phyloP scores from a whole-genome alignment of 192 early-diverging fungal species.

The Gamsiella multidivaricata region DNA sequence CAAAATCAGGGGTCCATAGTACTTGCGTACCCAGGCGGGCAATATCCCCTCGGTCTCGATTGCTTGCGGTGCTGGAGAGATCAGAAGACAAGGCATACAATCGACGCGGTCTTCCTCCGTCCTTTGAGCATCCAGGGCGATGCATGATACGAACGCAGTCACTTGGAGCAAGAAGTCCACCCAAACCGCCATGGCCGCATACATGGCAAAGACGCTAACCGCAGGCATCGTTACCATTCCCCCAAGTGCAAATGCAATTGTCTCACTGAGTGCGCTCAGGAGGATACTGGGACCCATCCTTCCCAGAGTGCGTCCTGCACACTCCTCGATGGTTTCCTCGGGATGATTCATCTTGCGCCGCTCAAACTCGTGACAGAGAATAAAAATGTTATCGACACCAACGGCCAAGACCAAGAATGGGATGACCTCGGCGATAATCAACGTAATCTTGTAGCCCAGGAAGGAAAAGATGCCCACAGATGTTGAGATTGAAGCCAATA shows the following conservation, averaged over 20 bases:
- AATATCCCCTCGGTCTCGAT: conserved; percentile 61
- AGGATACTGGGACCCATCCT: conserved; percentile 72
- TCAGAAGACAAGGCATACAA: conserved; percentile 63
- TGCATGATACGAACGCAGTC: conserved; percentile 69
- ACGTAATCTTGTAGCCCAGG: conserved; percentile 67
- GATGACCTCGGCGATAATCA: conserved; percentile 78
- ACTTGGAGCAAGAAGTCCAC: conserved; percentile 73
- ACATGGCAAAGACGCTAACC: conserved; percentile 74
- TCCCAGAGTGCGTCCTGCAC: conserved; percentile 66
- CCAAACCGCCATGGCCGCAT: conserved; percentile 72
- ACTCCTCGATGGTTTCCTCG: conserved; percentile 65
- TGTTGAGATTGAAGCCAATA: conserved; percentile 68
- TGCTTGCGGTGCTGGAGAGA: conserved; percentile 57
- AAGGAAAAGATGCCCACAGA: conserved; percentile 72
- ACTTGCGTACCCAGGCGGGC: conserved; percentile 56
- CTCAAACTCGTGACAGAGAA: conserved; percentile 72
- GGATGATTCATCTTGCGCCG: conserved; percentile 55
- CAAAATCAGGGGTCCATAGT: conserved; percentile 66
- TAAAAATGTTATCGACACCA: conserved; percentile 77
- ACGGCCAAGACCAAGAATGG: conserved; percentile 75
- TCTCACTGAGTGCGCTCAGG: conserved; percentile 68
- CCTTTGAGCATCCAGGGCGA: conserved; percentile 67
- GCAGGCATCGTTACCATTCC: conserved; percentile 74
- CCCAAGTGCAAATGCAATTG: conserved; percentile 71
- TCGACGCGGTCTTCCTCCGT: conserved; percentile 64